These are phyloP conservation scores for Athelia psychrophila DNA, from an alignment of 1,284 basidiomycete genomes.

Conservation along the genomic window DNA sequence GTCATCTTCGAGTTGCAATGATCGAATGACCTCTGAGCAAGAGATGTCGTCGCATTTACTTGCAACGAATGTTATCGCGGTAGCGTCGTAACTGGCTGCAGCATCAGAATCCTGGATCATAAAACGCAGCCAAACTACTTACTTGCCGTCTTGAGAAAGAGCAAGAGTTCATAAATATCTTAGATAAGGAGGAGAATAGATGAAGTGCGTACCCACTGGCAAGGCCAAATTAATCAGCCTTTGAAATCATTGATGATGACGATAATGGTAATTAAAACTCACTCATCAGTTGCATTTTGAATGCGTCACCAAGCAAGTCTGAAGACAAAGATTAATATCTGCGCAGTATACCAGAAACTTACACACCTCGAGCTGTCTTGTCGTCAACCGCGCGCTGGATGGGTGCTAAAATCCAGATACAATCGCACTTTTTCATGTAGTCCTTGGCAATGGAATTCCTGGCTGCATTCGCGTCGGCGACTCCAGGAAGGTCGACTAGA, in stretches of 20 bases:
- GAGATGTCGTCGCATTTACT: slow-evolving; percentile 67
- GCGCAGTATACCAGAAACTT: neutral
- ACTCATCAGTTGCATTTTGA: slow-evolving; percentile 62
- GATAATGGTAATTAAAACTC: slow-evolving; percentile 7
- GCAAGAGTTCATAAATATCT: slow-evolving; percentile 2
- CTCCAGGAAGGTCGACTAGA: slow-evolving; percentile 61
- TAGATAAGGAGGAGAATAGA: neutral
- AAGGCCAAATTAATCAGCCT: neutral
- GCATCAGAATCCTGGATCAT: slow-evolving; percentile 6
- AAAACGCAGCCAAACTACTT: slow-evolving; percentile 18
- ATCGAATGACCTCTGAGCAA: slow-evolving; percentile 52
- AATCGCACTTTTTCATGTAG: slow-evolving; percentile 59
- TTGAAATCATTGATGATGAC: too few species aligned
- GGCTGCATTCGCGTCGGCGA: slow-evolving; percentile 58
- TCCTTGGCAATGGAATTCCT: slow-evolving; percentile 54
- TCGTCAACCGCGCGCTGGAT: slow-evolving; percentile 56
- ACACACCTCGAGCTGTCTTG: slow-evolving; percentile 53
- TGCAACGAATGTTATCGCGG: slow-evolving; percentile 62
- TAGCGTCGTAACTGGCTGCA: slow-evolving; percentile 45
- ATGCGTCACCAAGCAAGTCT: slow-evolving; percentile 61
- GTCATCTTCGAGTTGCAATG: slow-evolving; percentile 48
- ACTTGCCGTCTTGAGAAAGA: slow-evolving; percentile 44
- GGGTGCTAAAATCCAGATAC: slow-evolving; percentile 54
- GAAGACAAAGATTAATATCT: neutral
- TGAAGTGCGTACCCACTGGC: neutral